Base-by-base conservation (phyloP, 2,329 filamentous ascomycete genomes). In the Pseudodiploospora longispora region DNA sequence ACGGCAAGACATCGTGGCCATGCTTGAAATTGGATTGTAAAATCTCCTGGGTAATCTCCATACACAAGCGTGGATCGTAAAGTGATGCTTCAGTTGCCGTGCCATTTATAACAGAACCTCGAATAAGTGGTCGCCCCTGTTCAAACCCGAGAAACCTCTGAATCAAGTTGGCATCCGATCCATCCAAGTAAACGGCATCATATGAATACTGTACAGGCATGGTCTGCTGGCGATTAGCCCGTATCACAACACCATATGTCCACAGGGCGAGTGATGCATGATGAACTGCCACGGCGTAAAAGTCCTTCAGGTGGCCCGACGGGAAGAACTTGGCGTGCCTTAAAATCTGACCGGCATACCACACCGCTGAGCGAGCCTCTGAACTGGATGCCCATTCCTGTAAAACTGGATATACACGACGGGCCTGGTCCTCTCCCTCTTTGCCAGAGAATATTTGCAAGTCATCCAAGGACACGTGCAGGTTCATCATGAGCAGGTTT, bases 181-280 rank as follows among this genome's bases (percentile, higher is more conserved):
- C 74, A 42, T 85, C 82, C 0, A 85, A 65, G 50, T 75, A 72
- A 1, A 81, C 64, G 3, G 60, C 53, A 29, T 69, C 61, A 37
- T 51, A 63, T 40, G 43, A 49, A 43, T 62, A 63, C n/a, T 65
- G 64, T 27, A 57, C 44, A 3, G 56, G 44, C 9, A 57, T 41
- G 49, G 56, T 57, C 52, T 65, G 51, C 59, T 55, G 56, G 6
- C 55, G 52, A 40, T 54, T 58, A 10, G 74, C 70, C 49, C 66
- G 62, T 19, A 65, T 69, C 5, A 82, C 68, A 0, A 86, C 75
- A 1, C 82, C 80, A 51, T 83, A 85, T 0, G 76, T 75, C 85
- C 85, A 88, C 35, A 87, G 65, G 0, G 78, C 76, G 4, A 88
- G 66, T 9, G 75, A 72, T 4, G 80, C 82, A 56, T 87, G 83